Percentiles rank a stretch among this genome's conserved stretches.
Evolutionary conservation across 768 basidiomycete genomes (phyloP).

Genomic region (Auricularia heimuer): DNA sequence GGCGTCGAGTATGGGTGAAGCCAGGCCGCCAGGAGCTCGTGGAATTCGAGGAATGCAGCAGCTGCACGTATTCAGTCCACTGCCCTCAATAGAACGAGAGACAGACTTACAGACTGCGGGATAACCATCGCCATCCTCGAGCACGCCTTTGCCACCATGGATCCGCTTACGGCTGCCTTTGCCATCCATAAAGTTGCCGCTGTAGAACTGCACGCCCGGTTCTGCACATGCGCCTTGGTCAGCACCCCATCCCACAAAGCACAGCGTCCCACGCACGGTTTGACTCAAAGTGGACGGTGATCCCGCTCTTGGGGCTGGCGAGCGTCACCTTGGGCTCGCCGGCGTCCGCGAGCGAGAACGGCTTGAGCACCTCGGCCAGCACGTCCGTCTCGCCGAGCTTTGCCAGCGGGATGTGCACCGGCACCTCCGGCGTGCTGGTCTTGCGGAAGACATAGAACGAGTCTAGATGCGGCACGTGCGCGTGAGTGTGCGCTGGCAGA

Average conservation of each 20-base stretch:
- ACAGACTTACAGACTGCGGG: conserved; percentile 36
- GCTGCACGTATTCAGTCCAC: conserved; percentile 25
- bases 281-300: conserved; percentile 50
- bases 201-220: conserved; percentile 67
- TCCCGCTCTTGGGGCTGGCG: conserved; percentile 45
- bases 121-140: conserved; percentile 49
- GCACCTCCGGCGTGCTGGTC: conserved; percentile 23
- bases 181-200: conserved; percentile 43
- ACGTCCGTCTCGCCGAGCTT: conserved; percentile 38
- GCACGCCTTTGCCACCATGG: conserved; percentile 60
- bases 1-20: conserved; percentile 42
- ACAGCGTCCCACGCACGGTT: conserved; percentile 46
- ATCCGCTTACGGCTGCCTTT: conserved; percentile 56
- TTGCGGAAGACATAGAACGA: conserved; percentile 52
- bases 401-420: conserved; percentile 37
- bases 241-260: not conserved
- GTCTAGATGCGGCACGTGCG: conserved; percentile 29
- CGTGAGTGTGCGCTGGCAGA: not conserved
- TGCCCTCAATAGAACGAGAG: not conserved
- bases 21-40: conserved; percentile 59
- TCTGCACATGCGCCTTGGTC: conserved; percentile 31
- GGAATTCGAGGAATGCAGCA: conserved; percentile 61
- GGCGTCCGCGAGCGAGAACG: conserved; percentile 12
- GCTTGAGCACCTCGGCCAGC: conserved; percentile 31
- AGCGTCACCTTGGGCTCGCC: conserved; percentile 43